These are phyloP conservation scores for Gaertneriomyces semiglobifer DNA, from an alignment of 192 early-diverging fungal genomes.

Conservation along the genomic window DNA sequence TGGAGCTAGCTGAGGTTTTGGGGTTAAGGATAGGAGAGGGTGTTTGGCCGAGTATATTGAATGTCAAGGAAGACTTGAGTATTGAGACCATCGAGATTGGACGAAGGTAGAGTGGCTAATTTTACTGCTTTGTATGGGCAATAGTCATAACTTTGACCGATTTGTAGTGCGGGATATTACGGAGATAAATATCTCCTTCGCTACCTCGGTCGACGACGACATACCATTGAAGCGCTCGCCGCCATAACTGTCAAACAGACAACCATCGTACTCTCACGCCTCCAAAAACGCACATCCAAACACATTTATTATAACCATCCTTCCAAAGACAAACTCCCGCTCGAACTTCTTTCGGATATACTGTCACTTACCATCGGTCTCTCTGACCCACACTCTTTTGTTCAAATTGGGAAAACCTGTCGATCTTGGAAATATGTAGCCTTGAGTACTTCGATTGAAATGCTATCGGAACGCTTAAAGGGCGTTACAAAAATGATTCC, in stretches of 20 bases:
- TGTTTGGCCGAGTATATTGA: background rate
- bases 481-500: background rate
- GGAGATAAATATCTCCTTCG: background rate
- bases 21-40: background rate
- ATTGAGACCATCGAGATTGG: conserved; percentile 1
- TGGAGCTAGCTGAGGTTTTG: background rate
- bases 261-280: background rate
- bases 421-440: background rate
- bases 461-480: background rate
- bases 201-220: background rate
- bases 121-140: background rate
- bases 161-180: background rate
- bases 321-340: background rate
- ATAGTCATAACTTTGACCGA: background rate
- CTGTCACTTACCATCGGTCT: background rate
- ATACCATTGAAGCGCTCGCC: background rate
- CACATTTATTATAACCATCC: background rate
- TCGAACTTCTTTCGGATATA: background rate
- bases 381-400: background rate
- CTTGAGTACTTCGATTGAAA: background rate
- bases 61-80: background rate
- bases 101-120: background rate
- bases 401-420: background rate
- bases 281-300: background rate
- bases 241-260: background rate